Conservation (phyloP, 2,329 filamentous ascomycete genomes). For the Ceratocystis harringtonii region DNA sequence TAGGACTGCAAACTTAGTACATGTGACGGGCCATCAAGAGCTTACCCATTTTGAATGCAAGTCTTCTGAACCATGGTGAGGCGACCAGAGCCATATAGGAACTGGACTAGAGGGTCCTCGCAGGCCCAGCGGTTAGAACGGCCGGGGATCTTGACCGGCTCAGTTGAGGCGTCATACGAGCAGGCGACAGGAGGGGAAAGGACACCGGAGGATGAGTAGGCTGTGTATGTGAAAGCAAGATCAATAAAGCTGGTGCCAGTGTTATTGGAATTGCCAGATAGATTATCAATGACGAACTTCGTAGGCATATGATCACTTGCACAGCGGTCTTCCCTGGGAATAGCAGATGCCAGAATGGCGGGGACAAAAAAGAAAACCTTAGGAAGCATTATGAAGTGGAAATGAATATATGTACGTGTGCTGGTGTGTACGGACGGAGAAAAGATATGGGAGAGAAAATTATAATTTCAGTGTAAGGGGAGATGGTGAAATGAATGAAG, state of each 20-base stretch:
- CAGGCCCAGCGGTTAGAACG: conserved; percentile 30
- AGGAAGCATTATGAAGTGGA: conserved; percentile 14
- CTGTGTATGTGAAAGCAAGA: conserved; percentile 29
- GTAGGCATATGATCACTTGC: conserved; percentile 26
- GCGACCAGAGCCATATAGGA: conserved; percentile 27
- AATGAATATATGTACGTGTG: no score
- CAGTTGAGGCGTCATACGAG: conserved; percentile 30
- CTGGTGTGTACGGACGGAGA: no score
- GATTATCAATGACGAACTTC: conserved; percentile 28
- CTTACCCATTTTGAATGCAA: conserved; percentile 29
- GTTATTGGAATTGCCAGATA: conserved; percentile 25
- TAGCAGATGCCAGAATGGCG: conserved; percentile 10
- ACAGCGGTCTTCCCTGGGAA: conserved; percentile 15
- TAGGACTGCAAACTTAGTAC: not conserved
- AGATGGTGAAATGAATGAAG: not conserved
- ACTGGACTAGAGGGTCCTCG: conserved; percentile 28
- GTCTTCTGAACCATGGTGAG: conserved; percentile 33
- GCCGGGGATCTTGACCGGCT: conserved; percentile 23
- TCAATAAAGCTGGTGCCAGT: conserved; percentile 24
- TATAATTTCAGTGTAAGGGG: not conserved
- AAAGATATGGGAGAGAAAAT: not conserved
- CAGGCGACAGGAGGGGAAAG: conserved; percentile 30
- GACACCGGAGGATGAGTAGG: conserved; percentile 17
- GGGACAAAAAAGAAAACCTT: conserved; percentile 16
- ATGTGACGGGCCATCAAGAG: not conserved